Conservation (phyloP, 495 filamentous ascomycete genomes). For the Ramalina peruviana region DNA sequence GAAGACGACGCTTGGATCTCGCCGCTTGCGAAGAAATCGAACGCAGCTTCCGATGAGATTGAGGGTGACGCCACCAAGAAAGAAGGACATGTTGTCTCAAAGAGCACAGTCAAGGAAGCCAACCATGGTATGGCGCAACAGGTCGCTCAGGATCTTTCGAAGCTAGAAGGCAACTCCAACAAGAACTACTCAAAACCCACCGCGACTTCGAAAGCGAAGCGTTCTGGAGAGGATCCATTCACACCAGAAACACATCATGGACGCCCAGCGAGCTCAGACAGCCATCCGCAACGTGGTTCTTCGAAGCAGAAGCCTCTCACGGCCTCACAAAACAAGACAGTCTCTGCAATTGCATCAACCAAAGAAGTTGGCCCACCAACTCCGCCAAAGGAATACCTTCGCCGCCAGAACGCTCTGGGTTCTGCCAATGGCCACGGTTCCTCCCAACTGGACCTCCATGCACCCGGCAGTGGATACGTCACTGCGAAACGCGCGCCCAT, state of each 20-base stretch:
- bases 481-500: background rate
- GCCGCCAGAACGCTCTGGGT: conserved; percentile 10
- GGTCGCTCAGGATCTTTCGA: too few species aligned
- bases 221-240: too few species aligned
- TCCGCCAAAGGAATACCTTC: conserved; percentile 3
- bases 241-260: too few species aligned
- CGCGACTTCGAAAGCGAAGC: too few species aligned
- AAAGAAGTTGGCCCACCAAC: background rate
- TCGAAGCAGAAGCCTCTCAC: background rate
- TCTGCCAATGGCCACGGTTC: conserved; percentile 4
- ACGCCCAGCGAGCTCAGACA: background rate
- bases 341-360: background rate
- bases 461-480: background rate
- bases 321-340: background rate
- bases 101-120: too few species aligned
- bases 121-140: too few species aligned
- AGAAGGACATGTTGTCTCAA: too few species aligned
- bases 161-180: too few species aligned
- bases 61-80: too few species aligned
- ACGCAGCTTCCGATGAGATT: too few species aligned
- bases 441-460: conserved; percentile 5
- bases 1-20: conserved; percentile 8
- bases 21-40: conserved; percentile 1
- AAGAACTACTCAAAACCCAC: too few species aligned
- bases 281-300: conserved; percentile 5